Base-by-base conservation (phyloP, 805 yeast species). In the Ogataea polymorpha region DNA sequence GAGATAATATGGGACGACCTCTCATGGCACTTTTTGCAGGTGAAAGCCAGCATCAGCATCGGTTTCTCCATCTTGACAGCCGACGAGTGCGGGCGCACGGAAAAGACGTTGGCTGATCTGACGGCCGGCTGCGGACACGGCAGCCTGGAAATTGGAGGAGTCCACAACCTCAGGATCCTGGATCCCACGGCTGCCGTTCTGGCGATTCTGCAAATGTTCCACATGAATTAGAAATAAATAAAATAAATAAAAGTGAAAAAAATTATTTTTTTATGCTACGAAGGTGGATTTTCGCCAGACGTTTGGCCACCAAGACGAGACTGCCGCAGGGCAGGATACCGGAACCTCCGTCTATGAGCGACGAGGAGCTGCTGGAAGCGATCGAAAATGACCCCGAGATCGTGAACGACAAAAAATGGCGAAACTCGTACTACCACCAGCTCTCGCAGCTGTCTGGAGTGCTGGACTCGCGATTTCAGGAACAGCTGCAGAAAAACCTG, bases 1-100 rank as follows among this genome's bases (percentile, higher is more conserved):
- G 96, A 84, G 56, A 91, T 83, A n/a, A 82, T 74, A 57, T 91
- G 98, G 4, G 89, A 79, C 0, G 96, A 88, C 41, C 97, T 69
- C 3, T 84, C 77, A 33, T 78, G 73, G 64, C 98, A 91, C 50
- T 79, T 78, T 59, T 89, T 91, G 65, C 98, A 91, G 0, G 96
- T 91, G 66, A 91, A 90, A 0, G 96, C 91, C 16, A 91, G 74
- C 83, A 88, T 83, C 48, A 86, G 68, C 61, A 82, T 78, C 2
- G 95, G 96, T 46, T 82, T 79, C 39, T 85, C 93, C 15, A 76
- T 73, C 53, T 83, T 79, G 45, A 77, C 15, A 3, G 27, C 6
- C n/a, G 42, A 15, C 15, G 37, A 33, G 12, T 39, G 24, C 12
- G 9, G 24, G 11, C 42, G 37, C 11, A 23, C 13, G n/a, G 30